These are phyloP conservation scores for Tirmania nivea DNA, from an alignment of 495 filamentous ascomycete genomes.

Conservation along the genomic window DNA sequence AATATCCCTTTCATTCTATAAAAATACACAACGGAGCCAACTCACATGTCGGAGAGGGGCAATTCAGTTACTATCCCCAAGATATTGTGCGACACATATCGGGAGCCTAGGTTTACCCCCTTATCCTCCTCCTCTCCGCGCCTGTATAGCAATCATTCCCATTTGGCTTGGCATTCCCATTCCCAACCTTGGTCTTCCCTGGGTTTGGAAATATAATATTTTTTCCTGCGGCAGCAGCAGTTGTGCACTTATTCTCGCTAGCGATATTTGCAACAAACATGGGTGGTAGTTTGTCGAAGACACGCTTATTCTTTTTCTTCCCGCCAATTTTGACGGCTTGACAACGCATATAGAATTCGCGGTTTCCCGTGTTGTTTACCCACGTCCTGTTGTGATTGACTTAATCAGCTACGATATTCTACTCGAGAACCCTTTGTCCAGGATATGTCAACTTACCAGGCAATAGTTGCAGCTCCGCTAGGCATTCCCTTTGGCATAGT, in stretches of 20 bases:
- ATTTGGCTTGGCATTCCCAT: not conserved
- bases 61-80: no score
- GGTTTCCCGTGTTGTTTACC: slow-evolving; percentile 13
- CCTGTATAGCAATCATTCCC: not conserved
- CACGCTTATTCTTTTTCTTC: slow-evolving; percentile 2
- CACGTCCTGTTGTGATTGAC: slow-evolving; percentile 1
- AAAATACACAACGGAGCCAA: no score
- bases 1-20: no score
- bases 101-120: no score
- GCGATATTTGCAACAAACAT: slow-evolving; percentile 66
- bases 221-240: not conserved
- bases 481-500: not conserved
- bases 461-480: slow-evolving; percentile 31
- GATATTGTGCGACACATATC: no score
- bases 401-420: not conserved
- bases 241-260: slow-evolving; percentile 9
- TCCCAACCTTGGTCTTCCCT: not conserved
- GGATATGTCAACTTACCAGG: slow-evolving; percentile 24
- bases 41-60: no score
- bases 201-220: slow-evolving; percentile 1
- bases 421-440: not conserved
- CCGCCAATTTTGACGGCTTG: slow-evolving; percentile 7
- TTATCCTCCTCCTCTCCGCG: no score
- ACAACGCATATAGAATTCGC: slow-evolving; percentile 15
- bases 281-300: slow-evolving; percentile 34